phyloP scores from a whole-genome alignment of 371 early-diverging fungal species.

The Mucor piriformis region DNA sequence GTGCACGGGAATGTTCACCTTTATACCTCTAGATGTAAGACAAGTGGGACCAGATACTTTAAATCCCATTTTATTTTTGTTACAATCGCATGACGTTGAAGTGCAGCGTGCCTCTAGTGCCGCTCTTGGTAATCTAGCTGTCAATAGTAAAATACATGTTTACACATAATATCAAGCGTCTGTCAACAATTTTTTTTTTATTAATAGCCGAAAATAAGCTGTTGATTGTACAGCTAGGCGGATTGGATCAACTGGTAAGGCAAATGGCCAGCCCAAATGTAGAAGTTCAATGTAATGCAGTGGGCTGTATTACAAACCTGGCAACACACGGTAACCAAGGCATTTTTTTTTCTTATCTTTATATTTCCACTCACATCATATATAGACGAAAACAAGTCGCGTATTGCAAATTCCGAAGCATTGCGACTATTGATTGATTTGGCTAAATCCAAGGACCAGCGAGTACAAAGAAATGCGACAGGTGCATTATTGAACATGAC shows the following conservation, averaged over 20 bases:
- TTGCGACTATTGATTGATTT: constrained; percentile 76
- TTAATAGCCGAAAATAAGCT: constrained; percentile 57
- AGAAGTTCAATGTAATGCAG: constrained; percentile 95
- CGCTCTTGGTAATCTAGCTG: constrained; percentile 90
- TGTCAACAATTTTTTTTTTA: background rate
- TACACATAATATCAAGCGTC: constrained; percentile 6
- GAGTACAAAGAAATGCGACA: constrained; percentile 91
- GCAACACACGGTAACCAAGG: constrained; percentile 75
- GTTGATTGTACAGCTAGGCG: constrained; percentile 85
- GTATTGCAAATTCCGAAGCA: constrained; percentile 86
- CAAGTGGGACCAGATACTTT: constrained; percentile 79
- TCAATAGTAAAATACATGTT: constrained; percentile 59
- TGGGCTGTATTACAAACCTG: constrained; percentile 94
- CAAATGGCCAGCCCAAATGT: constrained; percentile 87
- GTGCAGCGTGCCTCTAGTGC: constrained; percentile 90
- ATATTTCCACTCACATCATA: background rate
- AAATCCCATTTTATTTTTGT: constrained; percentile 81
- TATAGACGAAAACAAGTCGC: constrained; percentile 86
- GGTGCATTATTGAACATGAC: constrained; percentile 96
- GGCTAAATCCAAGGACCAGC: constrained; percentile 83
- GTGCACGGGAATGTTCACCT: background rate
- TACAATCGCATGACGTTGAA: constrained; percentile 86
- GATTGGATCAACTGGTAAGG: constrained; percentile 85
- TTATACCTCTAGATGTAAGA: constrained; percentile 60
- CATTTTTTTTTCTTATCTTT: background rate